phyloP scores from a whole-genome alignment of 192 early-diverging fungal species.

The Podila epigama region DNA sequence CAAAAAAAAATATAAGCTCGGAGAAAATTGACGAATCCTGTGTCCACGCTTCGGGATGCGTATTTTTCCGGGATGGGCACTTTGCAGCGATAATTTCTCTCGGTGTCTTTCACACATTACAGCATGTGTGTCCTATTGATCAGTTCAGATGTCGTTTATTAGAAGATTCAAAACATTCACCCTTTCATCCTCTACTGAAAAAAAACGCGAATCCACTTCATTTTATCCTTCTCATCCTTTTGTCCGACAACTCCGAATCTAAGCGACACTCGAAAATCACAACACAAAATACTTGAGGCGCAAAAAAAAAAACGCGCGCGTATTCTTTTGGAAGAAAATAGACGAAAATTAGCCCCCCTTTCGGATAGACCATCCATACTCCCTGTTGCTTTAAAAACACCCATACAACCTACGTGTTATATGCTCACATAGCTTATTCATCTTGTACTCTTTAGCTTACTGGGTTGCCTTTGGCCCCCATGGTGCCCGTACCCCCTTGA shows the following conservation, averaged over 20 bases:
- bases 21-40: slow-evolving; percentile 6
- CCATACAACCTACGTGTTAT: not conserved
- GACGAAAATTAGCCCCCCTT: no score
- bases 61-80: slow-evolving; percentile 1
- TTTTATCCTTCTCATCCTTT: not conserved
- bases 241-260: not conserved
- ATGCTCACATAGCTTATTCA: not conserved
- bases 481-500: slow-evolving; percentile 81
- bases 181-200: no score
- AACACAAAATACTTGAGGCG: not conserved
- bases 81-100: no score
- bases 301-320: no score
- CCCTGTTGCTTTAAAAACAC: not conserved
- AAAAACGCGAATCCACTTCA: not conserved
- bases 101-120: no score
- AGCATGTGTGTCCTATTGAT: no score
- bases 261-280: not conserved
- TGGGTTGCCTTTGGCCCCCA: slow-evolving; percentile 96
- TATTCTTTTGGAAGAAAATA: no score
- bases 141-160: no score
- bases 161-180: not conserved
- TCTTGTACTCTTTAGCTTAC: slow-evolving; percentile 68
- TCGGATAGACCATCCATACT: no score
- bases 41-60: not conserved
- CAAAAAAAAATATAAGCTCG: not conserved